phyloP scores from a whole-genome alignment of 768 basidiomycete genomes.

The Albatrellus ellisii region DNA sequence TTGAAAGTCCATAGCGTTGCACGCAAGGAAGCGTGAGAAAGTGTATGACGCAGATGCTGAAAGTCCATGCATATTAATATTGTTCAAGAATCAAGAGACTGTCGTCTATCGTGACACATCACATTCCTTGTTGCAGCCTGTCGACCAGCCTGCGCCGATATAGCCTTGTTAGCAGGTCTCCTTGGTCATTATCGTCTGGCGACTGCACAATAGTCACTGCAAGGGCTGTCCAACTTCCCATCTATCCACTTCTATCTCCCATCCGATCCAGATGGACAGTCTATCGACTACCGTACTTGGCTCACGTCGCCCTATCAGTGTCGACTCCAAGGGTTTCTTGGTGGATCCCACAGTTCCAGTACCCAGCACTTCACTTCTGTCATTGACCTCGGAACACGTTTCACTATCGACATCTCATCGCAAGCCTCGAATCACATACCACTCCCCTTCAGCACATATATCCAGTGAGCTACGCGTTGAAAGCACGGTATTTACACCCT shows the following conservation, averaged over 20 bases:
- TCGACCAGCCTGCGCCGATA: no score
- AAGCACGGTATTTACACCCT: conserved; percentile 8
- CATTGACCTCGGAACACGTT: conserved; percentile 3
- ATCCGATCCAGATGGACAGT: conserved; percentile 6
- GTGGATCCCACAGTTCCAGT: conserved; percentile 9
- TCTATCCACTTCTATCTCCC: neutral
- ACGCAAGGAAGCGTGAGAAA: no score
- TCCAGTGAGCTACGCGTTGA: conserved; percentile 11
- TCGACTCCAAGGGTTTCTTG: conserved; percentile 10
- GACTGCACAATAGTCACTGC: no score
- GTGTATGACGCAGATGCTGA: neutral
- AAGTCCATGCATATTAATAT: no score
- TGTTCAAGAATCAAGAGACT: no score
- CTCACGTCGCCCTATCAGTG: conserved; percentile 13
- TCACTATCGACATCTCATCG: conserved; percentile 7
- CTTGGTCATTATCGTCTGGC: no score
- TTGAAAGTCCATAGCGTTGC: neutral
- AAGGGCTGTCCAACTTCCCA: no score
- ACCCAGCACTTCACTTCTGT: conserved; percentile 1
- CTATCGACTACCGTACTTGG: conserved; percentile 10
- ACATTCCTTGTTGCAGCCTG: no score
- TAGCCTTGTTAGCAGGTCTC: no score
- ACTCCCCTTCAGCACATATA: conserved; percentile 11
- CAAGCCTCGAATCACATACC: conserved; percentile 13
- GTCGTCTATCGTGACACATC: no score